Evolutionary conservation across 306 rosid genomes (phyloP).

Genomic region (Trichosanthes truncata): DNA sequence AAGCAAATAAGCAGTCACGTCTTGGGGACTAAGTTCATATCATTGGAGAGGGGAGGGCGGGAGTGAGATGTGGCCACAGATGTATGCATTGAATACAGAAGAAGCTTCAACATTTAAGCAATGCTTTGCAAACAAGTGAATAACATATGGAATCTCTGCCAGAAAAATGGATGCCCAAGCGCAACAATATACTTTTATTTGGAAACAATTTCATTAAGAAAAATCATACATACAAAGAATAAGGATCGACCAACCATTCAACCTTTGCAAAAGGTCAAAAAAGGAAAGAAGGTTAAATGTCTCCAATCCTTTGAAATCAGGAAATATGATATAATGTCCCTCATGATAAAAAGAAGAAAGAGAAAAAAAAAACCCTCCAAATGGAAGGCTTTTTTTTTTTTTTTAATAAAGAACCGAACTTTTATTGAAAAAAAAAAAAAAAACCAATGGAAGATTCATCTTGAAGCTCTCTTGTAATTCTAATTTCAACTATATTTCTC

Average conservation of each 20-base stretch:
- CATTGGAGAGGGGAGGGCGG: background rate
- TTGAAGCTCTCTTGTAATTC: background rate
- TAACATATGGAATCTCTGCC: background rate
- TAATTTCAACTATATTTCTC: background rate
- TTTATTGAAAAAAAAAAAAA: too few relatives aligned
- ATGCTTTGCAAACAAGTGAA: background rate
- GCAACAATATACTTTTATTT: background rate
- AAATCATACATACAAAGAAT: background rate
- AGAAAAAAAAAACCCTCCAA: background rate
- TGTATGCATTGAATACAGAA: background rate
- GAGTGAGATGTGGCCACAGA: background rate
- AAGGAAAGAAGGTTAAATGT: background rate
- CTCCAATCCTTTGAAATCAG: background rate
- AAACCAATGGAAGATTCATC: background rate
- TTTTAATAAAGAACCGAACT: too few relatives aligned
- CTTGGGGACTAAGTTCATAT: background rate
- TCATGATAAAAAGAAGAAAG: background rate
- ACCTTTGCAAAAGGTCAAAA: background rate
- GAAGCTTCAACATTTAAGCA: background rate
- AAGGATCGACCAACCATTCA: background rate
- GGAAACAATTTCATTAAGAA: slow-evolving; percentile 1
- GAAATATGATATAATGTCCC: background rate
- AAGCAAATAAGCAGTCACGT: background rate
- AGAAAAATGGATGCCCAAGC: background rate
- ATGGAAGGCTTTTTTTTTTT: background rate